Evolutionary conservation across 106 monocot genomes (phyloP).

Genomic region (Dioscorea alata): DNA sequence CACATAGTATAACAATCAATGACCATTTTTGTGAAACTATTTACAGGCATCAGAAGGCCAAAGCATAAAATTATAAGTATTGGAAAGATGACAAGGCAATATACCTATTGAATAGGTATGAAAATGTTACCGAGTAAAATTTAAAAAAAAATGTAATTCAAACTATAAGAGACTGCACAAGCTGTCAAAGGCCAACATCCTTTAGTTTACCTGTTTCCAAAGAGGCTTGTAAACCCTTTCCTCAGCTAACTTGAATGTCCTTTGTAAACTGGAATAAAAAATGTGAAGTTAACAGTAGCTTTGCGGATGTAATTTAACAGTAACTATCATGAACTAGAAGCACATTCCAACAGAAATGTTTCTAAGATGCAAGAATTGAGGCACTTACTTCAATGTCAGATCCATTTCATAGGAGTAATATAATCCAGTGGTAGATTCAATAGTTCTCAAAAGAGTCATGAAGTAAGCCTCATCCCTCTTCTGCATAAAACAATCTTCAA

Average conservation of each 20-base stretch:
- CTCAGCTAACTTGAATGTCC: slow-evolving; percentile 49
- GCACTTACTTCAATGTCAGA: slow-evolving; percentile 79
- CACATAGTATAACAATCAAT: too few species aligned
- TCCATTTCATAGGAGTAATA: slow-evolving; percentile 90
- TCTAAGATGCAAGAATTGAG: not conserved
- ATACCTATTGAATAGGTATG: too few species aligned
- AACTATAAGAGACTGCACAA: not conserved
- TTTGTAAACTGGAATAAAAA: slow-evolving; percentile 61
- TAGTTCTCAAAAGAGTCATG: slow-evolving; percentile 70
- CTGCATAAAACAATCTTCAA: slow-evolving; percentile 28
- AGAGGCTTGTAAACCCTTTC: slow-evolving; percentile 59
- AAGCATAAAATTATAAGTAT: too few species aligned
- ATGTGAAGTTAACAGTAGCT: not conserved
- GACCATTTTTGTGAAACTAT: too few species aligned
- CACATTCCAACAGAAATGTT: too few species aligned
- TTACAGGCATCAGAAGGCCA: too few species aligned
- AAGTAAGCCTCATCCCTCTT: slow-evolving; percentile 92
- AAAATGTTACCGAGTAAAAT: too few species aligned
- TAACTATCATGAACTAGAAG: too few species aligned
- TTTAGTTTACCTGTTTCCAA: slow-evolving; percentile 79
- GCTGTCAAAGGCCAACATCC: not conserved
- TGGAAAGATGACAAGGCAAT: too few species aligned
- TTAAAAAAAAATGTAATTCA: too few species aligned
- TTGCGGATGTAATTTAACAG: too few species aligned
- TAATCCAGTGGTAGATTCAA: slow-evolving; percentile 79